Base-by-base conservation (phyloP, 2,329 filamentous ascomycete species). In the Penicillium sumatraense region DNA sequence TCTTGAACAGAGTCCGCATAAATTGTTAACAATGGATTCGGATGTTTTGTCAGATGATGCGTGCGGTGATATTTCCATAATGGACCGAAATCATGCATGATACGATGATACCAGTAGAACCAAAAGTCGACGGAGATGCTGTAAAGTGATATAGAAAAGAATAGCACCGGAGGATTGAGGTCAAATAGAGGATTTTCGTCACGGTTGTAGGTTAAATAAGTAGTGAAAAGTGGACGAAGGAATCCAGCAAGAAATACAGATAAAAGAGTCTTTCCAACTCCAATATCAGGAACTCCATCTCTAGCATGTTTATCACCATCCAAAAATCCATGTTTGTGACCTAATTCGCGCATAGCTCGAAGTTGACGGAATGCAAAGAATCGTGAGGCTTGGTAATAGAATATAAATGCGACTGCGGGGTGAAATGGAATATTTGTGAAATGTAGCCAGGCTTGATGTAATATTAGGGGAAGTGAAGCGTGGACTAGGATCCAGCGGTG, bases 41-140 rank as follows among this genome's bases (percentile, higher is more conserved):
- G 51, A 11, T 53, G 51, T 40, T 53, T 53, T 14, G 51, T 53
- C 20, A 53, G 27, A 20, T 49, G 51, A 27, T 53, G 51, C 20
- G 51, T 53, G 4, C 44, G 51, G 26, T 53, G 36, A 24, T 42
- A 53, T 26, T 53, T 53, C 36, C 51, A 53, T 5, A 53, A 23
- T 16, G 23, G 23, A 3, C 38, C 24, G 18, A 48, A 9, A n/a
- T 53, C 51, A 21, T 53, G 51, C 51, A 53, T 53, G 7, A 53
- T n/a, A 4, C 44, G 24, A 18, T 53, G 44, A 36, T 53, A 49
- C 44, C 36, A 49, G 45, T 53, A 53, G 27, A 49, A 53, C 51
- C 51, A 53, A 3, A 49, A 53, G 27, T 53, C 44, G 2, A 53
- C 35, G 2, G 40, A 21, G 27, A 53, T 49, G 11, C 51, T 46